Percentiles rank a stretch among this genome's conserved stretches.
Evolutionary conservation across 2,329 filamentous ascomycete species (phyloP).

Genomic region (Pseudomassariella vexata): DNA sequence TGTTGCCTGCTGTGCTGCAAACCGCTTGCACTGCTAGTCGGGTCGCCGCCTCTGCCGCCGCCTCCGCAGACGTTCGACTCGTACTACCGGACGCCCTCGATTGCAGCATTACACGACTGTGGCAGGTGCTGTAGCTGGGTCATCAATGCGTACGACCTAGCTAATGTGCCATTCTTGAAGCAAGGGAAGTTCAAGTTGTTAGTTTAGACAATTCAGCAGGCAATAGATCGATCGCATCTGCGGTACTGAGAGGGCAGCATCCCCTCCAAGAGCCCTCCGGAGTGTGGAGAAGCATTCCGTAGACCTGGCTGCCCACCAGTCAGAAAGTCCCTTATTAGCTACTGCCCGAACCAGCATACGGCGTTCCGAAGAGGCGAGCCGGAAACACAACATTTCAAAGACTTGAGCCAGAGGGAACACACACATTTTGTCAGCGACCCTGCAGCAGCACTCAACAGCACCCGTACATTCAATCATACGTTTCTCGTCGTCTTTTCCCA

Average conservation of each 20-base stretch:
- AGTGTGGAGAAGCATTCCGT: slow-evolving; percentile 12
- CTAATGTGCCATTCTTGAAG: slow-evolving; percentile 1
- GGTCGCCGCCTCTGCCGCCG: slow-evolving; percentile 9
- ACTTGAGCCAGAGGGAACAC: slow-evolving; percentile 1
- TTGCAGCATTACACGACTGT: slow-evolving; percentile 5
- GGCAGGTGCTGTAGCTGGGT: slow-evolving; percentile 10
- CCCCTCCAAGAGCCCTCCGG: slow-evolving; percentile 3
- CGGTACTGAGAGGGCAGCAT: slow-evolving; percentile 1
- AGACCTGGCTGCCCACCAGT: too few species aligned
- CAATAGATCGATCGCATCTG: too few species aligned
- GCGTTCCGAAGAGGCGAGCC: slow-evolving; percentile 15
- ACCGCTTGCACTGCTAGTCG: slow-evolving; percentile 11
- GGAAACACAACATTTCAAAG: not conserved
- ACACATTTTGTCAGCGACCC: slow-evolving; percentile 3
- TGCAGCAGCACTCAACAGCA: slow-evolving; percentile 13
- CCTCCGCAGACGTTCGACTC: slow-evolving; percentile 9
- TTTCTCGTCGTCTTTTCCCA: too few species aligned
- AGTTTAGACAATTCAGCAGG: too few species aligned
- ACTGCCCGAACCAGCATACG: slow-evolving; percentile 13
- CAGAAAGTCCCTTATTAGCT: too few species aligned
- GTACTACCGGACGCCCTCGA: slow-evolving; percentile 7
- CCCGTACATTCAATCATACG: slow-evolving; percentile 12
- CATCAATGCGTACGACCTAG: slow-evolving; percentile 6
- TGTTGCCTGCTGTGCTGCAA: slow-evolving; percentile 12
- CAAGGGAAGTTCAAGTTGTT: not conserved